These are phyloP conservation scores for Saksenaea vasiformis DNA, from an alignment of 371 early-diverging fungal genomes.

Conservation along the genomic window DNA sequence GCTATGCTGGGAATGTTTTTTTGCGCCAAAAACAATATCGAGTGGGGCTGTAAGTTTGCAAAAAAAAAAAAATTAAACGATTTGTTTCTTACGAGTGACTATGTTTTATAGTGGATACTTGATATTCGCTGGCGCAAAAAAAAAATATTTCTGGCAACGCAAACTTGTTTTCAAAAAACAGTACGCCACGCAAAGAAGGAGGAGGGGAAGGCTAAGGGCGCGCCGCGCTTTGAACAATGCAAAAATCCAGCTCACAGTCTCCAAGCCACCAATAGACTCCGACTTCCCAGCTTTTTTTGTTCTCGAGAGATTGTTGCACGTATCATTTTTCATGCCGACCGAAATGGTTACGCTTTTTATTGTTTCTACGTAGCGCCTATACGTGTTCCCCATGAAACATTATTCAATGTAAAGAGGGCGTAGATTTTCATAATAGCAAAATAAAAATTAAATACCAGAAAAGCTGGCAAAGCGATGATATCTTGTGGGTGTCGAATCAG, in stretches of 20 bases:
- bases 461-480: slow-evolving; percentile 64
- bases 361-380: slow-evolving; percentile 2
- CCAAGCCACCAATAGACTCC: neutral
- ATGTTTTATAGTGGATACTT: too few species aligned
- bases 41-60: too few species aligned
- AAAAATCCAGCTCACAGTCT: neutral
- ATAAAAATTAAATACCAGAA: slow-evolving; percentile 70
- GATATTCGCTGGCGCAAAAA: too few species aligned
- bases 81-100: too few species aligned
- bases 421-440: slow-evolving; percentile 76
- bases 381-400: slow-evolving; percentile 77
- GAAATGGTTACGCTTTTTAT: neutral
- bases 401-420: slow-evolving; percentile 70
- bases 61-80: too few species aligned
- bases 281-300: too few species aligned
- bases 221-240: neutral
- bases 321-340: too few species aligned
- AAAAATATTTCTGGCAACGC: too few species aligned
- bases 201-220: neutral
- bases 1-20: too few species aligned
- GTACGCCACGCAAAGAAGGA: neutral
- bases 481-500: slow-evolving; percentile 68
- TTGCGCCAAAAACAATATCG: too few species aligned
- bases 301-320: too few species aligned
- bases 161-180: too few species aligned